Base-by-base conservation (phyloP, 345 rosid genomes). In the Abelmoschus esculentus region DNA sequence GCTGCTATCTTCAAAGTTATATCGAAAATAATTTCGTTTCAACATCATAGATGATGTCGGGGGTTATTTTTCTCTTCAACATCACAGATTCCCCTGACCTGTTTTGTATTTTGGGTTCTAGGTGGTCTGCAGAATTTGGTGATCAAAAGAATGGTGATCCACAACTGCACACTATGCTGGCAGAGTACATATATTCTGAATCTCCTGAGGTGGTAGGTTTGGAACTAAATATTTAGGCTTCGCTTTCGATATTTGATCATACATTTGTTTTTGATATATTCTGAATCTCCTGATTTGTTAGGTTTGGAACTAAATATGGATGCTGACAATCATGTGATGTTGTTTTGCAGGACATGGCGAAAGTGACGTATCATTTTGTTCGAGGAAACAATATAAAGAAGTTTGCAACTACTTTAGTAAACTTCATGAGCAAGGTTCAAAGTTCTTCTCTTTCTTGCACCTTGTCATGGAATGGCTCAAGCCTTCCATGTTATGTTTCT, bases 91-190 rank as follows among this genome's bases (percentile, higher is more conserved):
- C 26, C 65, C 66, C 44, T 47, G 50, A 54, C 26, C 72, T 61
- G 40, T 49, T 55, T 68, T 42, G 6, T 56, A 57, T 53, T 56
- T 78, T 72, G 61, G 72, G 63, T 78, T 66, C 76, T 77, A 95
- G 98, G 90, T 95, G 97, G 98, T 95, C 97, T 61, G 85, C 83
- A 2, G 91, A 86, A 82, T 90, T 85, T 76, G 96, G 98, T 74
- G 86, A 85, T 36, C 80, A 77, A 78, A 83, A 70, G 74, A 76
- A 61, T 78, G 98, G 98, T 71, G 77, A 88, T 17, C 96, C 96
- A 12, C 83, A 87, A 73, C 59, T 95, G 70, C 98, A 95, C 81
- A 74, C 76, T 58, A 92, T 91, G 96, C 83, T 95, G 53, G 99
- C 87, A 8, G 99, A 91, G 77, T 93, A 91, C 76, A 50, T 93